Evolutionary conservation across 495 filamentous ascomycete genomes (phyloP).

Genomic region (Lasiosphaeris hirsuta): DNA sequence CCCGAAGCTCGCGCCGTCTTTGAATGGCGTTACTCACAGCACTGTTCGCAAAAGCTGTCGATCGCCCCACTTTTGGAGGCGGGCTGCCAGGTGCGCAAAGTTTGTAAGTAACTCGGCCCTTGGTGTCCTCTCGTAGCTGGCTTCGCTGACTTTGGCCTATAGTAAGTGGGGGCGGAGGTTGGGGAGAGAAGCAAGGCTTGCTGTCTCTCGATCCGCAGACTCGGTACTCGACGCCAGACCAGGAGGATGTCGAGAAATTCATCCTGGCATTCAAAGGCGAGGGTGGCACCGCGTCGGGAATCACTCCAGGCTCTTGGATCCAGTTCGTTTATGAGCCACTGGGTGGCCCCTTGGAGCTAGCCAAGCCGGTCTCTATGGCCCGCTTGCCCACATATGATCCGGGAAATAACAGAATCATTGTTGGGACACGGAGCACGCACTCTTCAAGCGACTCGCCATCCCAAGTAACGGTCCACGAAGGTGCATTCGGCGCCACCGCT

Average conservation of each 20-base stretch:
- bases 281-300: slow-evolving; percentile 20
- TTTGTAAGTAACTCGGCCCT: slow-evolving; percentile 41
- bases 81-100: slow-evolving; percentile 59
- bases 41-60: not conserved
- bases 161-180: slow-evolving; percentile 88
- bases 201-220: slow-evolving; percentile 76
- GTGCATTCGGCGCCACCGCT: slow-evolving; percentile 43
- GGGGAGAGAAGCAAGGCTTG: slow-evolving; percentile 81
- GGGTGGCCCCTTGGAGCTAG: not conserved
- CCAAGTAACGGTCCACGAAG: slow-evolving; percentile 17
- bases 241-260: slow-evolving; percentile 32
- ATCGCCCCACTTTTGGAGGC: slow-evolving; percentile 30
- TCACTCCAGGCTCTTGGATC: slow-evolving; percentile 42
- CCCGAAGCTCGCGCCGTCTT: no score
- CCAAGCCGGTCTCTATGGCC: no score
- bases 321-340: slow-evolving; percentile 46
- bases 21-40: no score
- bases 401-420: not conserved
- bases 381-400: no score
- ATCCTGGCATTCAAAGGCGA: slow-evolving; percentile 27
- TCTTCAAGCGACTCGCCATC: not conserved
- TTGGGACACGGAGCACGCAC: not conserved
- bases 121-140: not conserved
- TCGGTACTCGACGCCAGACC: slow-evolving; percentile 29
- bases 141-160: slow-evolving; percentile 6